Percentiles rank a stretch among this genome's conserved stretches.
Conservation (phyloP, 2,329 filamentous ascomycete species). For the Daldinia sp. region DNA sequence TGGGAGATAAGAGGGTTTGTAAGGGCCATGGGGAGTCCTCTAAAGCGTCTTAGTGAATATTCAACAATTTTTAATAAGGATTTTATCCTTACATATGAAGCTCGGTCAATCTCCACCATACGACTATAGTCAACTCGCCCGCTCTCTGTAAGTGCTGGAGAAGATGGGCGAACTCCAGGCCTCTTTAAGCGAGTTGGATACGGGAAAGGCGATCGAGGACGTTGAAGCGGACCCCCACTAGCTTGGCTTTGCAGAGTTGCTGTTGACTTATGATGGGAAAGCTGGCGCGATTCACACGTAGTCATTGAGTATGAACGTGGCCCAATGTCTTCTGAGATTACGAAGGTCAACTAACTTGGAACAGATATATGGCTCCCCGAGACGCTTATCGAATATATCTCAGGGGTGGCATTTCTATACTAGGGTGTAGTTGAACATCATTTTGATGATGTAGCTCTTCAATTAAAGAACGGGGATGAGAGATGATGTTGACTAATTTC, state of each 20-base stretch:
- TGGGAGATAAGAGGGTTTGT: slow-evolving; percentile 55
- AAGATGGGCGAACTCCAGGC: slow-evolving; percentile 63
- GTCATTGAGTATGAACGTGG: slow-evolving; percentile 68
- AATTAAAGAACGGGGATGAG: slow-evolving; percentile 48
- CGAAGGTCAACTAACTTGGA: slow-evolving; percentile 58
- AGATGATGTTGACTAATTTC: slow-evolving; percentile 49
- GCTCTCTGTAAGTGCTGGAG: slow-evolving; percentile 62
- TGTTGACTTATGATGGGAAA: slow-evolving; percentile 63
- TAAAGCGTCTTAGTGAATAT: slow-evolving; percentile 43
- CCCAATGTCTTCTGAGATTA: slow-evolving; percentile 57
- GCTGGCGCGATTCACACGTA: slow-evolving; percentile 60
- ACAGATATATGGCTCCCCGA: slow-evolving; percentile 62
- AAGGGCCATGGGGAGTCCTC: slow-evolving; percentile 60
- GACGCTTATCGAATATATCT: slow-evolving; percentile 68
- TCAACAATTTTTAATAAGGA: not conserved
- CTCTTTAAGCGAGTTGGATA: slow-evolving; percentile 69
- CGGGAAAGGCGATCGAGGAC: slow-evolving; percentile 69
- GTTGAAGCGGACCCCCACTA: slow-evolving; percentile 58
- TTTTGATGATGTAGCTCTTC: slow-evolving; percentile 54
- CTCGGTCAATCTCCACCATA: slow-evolving; percentile 63
- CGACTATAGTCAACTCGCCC: slow-evolving; percentile 63
- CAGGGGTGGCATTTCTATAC: slow-evolving; percentile 65
- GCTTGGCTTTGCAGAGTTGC: slow-evolving; percentile 62
- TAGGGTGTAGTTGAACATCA: slow-evolving; percentile 59
- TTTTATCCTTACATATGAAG: slow-evolving; percentile 57